Evolutionary conservation across 2,329 filamentous ascomycete species (phyloP), one percentile per base, ranked within the genome.

Genomic region (Calonectria henricotiae): DNA sequence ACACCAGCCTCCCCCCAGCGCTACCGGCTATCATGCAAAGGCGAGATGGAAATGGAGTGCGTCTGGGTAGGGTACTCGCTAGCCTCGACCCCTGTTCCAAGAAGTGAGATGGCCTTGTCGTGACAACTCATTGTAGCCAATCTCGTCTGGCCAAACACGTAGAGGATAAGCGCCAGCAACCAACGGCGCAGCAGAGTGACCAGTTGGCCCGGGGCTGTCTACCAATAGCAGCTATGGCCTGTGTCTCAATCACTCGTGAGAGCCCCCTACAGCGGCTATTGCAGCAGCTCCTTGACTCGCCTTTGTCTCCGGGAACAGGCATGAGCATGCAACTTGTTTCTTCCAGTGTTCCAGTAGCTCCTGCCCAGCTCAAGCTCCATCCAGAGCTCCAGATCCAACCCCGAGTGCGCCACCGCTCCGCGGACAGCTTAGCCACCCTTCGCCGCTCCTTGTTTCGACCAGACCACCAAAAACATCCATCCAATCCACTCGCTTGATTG

Each of bases 111-210:
- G 32, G 51, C 51, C 51, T 37, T 58, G 51, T 58, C 51, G 51
- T 32, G 13, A 39, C 20, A 58, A 3, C 51, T 20, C 12, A 32
- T 37, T 6, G 32, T 39, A 32, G 32, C 55, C 55, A 43, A 41
- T 44, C 55, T 61, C 25, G 30, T 61, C 39, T 27, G 39, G 6
- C 39, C 39, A 44, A 8, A 8, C 15, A 61, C 37, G 12, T 37
- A 9, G 55, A 61, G 55, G 39, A 61, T 61, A 61, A 61, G 55
- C 55, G 55, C 55, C 55, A 41, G 39, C 23, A 44, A 11, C 55
- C 55, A 61, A 61, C 37, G 55, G 27, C 39, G 55, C 17, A 61
- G 55, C 55, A 41, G 55, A 44, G 55, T 61, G 39, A 61, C 55
- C 23, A 44, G 55, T 44, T 43, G 17, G 37, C 25, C 55, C 15